These are phyloP conservation scores for Xylaria flabelliformis DNA, from an alignment of 495 filamentous ascomycete genomes.

Conservation along the genomic window DNA sequence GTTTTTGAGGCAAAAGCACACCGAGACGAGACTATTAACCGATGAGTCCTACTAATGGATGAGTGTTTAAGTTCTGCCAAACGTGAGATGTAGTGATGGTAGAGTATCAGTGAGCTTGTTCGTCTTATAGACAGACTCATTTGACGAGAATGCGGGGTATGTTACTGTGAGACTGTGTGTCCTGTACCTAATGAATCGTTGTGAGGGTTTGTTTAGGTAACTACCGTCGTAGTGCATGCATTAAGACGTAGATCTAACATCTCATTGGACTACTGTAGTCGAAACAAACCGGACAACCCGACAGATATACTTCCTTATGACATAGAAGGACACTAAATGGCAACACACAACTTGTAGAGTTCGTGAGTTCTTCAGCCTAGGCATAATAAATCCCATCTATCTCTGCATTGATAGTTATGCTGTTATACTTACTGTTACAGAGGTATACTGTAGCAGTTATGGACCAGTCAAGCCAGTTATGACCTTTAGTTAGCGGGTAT, in stretches of 20 bases:
- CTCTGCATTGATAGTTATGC: neutral
- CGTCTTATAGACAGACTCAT: neutral
- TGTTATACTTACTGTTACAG: neutral
- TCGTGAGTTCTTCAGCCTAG: neutral
- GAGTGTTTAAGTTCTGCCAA: too few species aligned
- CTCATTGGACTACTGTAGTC: slow-evolving; percentile 1
- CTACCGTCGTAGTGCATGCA: neutral
- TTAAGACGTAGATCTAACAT: neutral
- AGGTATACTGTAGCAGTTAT: too few species aligned
- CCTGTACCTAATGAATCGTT: slow-evolving; percentile 6
- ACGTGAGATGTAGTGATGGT: neutral
- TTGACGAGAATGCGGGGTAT: slow-evolving; percentile 7
- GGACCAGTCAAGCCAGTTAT: neutral
- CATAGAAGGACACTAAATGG: neutral
- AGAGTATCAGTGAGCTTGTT: neutral
- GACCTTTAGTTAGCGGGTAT: neutral
- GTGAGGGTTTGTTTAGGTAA: neutral
- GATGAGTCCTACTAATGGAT: neutral
- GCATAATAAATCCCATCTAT: neutral
- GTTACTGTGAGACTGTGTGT: neutral
- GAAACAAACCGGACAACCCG: neutral
- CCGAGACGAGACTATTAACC: neutral
- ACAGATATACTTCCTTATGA: neutral
- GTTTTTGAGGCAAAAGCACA: neutral
- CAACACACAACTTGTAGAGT: neutral